Conservation (phyloP, 2,329 filamentous ascomycete genomes). For the Ascocoryne sarcoides region DNA sequence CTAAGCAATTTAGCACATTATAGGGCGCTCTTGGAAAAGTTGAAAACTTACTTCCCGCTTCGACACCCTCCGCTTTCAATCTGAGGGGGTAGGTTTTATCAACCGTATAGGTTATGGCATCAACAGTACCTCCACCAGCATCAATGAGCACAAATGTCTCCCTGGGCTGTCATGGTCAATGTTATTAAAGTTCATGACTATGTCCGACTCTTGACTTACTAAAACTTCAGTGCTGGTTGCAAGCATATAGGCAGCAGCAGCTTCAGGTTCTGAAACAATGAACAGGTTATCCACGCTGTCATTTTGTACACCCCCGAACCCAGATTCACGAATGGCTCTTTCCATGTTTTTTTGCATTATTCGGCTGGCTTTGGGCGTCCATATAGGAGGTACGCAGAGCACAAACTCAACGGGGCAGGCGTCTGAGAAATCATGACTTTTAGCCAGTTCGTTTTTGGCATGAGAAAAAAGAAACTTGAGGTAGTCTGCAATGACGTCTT, state of each 20-base stretch:
- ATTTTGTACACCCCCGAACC: constrained; percentile 2
- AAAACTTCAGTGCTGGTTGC: background rate
- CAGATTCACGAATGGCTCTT: constrained; percentile 1
- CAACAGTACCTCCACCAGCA: constrained; percentile 25
- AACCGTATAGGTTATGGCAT: constrained; percentile 20
- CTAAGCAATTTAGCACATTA: background rate
- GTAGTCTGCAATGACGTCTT: constrained; percentile 14
- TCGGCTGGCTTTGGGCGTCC: constrained; percentile 6
- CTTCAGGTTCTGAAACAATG: constrained; percentile 24
- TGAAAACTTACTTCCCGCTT: constrained; percentile 11
- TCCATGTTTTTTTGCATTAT: constrained; percentile 5
- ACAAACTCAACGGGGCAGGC: constrained; percentile 6
- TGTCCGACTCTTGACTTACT: background rate
- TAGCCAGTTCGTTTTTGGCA: constrained; percentile 6
- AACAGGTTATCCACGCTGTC: constrained; percentile 18
- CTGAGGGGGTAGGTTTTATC: constrained; percentile 17
- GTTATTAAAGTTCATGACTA: background rate
- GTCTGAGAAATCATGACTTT: constrained; percentile 1
- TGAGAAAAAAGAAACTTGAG: constrained; percentile 11
- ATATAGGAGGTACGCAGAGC: constrained; percentile 6
- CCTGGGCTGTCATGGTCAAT: background rate
- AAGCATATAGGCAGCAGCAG: constrained; percentile 20
- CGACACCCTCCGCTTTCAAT: constrained; percentile 13
- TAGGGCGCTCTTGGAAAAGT: background rate
- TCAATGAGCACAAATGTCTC: constrained; percentile 11